These are phyloP conservation scores for Theileria equi DNA, from an alignment of 169 alveolate genomes.

Conservation along the genomic window DNA sequence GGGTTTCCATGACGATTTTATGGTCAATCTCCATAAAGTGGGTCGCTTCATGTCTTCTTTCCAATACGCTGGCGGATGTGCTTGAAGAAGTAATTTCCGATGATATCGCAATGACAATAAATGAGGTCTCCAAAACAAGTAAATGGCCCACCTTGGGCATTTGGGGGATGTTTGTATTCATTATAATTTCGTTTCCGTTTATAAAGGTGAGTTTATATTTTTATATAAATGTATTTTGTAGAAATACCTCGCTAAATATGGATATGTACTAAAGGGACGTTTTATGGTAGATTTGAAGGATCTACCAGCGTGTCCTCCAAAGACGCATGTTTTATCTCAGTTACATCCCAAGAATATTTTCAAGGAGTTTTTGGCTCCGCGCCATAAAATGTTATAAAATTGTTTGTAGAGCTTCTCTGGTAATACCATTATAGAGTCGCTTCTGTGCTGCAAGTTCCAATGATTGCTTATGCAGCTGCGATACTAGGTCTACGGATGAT, in stretches of 20 bases:
- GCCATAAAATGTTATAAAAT: background rate
- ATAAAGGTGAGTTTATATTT: background rate
- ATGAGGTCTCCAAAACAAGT: slow-evolving; percentile 1
- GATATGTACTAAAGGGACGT: too few species aligned
- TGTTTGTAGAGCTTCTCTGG: background rate
- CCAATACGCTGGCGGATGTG: slow-evolving; percentile 70
- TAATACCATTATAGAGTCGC: background rate
- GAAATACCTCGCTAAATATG: background rate
- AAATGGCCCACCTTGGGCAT: slow-evolving; percentile 19
- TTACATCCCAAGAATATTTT: slow-evolving; percentile 21
- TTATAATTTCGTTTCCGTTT: background rate
- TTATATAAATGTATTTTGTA: background rate
- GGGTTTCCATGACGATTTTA: slow-evolving; percentile 52
- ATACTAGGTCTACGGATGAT: background rate
- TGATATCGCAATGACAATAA: slow-evolving; percentile 8
- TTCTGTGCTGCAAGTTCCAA: background rate
- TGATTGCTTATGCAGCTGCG: background rate
- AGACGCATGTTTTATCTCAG: slow-evolving; percentile 1
- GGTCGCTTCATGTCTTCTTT: slow-evolving; percentile 66
- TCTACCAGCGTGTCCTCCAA: slow-evolving; percentile 33
- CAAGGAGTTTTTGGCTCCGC: slow-evolving; percentile 2
- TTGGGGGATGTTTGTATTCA: slow-evolving; percentile 15
- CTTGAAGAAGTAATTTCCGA: slow-evolving; percentile 67
- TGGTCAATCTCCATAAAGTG: slow-evolving; percentile 77
- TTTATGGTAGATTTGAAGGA: background rate